Conservation (phyloP, 805 yeast genomes). For the Grigorovia yakushimaensis region DNA sequence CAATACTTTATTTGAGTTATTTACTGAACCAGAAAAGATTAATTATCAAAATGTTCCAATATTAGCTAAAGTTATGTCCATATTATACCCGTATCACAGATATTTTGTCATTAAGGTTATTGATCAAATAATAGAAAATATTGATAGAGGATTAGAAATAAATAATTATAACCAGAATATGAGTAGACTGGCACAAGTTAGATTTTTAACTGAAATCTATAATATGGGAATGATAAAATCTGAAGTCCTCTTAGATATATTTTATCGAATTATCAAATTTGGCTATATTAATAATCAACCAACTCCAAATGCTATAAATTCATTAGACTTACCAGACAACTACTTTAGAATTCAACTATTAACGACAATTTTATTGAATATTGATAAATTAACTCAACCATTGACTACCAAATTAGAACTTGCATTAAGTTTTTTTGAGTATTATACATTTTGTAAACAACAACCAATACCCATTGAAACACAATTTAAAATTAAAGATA, state of each 20-base stretch:
- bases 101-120: constrained; percentile 38
- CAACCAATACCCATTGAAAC: constrained; percentile 57
- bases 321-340: constrained; percentile 54
- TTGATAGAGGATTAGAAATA: constrained; percentile 54
- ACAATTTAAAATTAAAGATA: constrained; percentile 41
- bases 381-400: constrained; percentile 14
- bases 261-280: constrained; percentile 48
- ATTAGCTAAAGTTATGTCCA: constrained; percentile 40
- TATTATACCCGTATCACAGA: constrained; percentile 28
- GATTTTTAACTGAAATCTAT: constrained; percentile 49
- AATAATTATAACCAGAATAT: constrained; percentile 53
- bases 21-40: constrained; percentile 52
- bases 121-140: constrained; percentile 57
- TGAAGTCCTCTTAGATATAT: constrained; percentile 38
- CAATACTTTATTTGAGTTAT: constrained; percentile 31
- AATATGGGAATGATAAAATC: constrained; percentile 39
- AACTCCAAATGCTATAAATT: constrained; percentile 30
- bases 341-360: constrained; percentile 62
- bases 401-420: constrained; percentile 25
- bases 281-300: constrained; percentile 62
- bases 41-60: constrained; percentile 44
- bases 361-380: constrained; percentile 32
- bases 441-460: constrained; percentile 52
- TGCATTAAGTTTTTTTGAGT: constrained; percentile 57
- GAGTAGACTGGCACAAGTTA: constrained; percentile 49